phyloP scores from a whole-genome alignment of 208 protist genomes.

The Trypanosoma vivax region DNA sequence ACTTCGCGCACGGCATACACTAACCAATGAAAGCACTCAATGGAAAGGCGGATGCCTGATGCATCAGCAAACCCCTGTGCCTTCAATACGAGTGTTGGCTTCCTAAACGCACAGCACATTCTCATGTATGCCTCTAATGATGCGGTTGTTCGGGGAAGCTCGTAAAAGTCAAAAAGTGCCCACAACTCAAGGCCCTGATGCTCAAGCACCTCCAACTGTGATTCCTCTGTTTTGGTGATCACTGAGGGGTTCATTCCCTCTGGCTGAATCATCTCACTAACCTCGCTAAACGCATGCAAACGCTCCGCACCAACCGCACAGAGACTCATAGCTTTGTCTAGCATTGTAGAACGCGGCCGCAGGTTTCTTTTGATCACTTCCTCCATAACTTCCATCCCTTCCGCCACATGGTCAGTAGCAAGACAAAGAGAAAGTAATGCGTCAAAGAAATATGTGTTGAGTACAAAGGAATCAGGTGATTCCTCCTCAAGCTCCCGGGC shows the following conservation, averaged over 20 bases:
- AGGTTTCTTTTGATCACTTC: conserved; percentile 71
- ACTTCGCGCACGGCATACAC: conserved; percentile 64
- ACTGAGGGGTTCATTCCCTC: not conserved
- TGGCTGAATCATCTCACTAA: not conserved
- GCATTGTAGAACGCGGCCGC: conserved; percentile 56
- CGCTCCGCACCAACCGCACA: conserved; percentile 51
- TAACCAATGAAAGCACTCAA: conserved; percentile 75
- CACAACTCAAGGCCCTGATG: conserved; percentile 72
- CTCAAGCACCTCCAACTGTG: conserved; percentile 11
- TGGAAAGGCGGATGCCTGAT: conserved; percentile 36
- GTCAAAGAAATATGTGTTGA: conserved; percentile 78
- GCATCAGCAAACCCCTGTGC: conserved; percentile 65
- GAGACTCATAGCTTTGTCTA: conserved; percentile 66
- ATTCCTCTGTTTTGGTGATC: not conserved
- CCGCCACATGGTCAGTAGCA: conserved; percentile 32
- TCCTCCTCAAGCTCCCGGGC: conserved; percentile 68
- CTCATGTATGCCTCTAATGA: conserved; percentile 75
- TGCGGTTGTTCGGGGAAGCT: conserved; percentile 35
- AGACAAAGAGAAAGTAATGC: conserved; percentile 78
- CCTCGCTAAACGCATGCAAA: conserved; percentile 8
- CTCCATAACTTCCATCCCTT: conserved; percentile 54
- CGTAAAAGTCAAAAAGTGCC: conserved; percentile 86
- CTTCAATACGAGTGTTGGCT: conserved; percentile 57
- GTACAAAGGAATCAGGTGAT: conserved; percentile 30
- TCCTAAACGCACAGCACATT: conserved; percentile 42